Evolutionary conservation across 768 basidiomycete genomes (phyloP).

Genomic region (Rhizopogon rudus): DNA sequence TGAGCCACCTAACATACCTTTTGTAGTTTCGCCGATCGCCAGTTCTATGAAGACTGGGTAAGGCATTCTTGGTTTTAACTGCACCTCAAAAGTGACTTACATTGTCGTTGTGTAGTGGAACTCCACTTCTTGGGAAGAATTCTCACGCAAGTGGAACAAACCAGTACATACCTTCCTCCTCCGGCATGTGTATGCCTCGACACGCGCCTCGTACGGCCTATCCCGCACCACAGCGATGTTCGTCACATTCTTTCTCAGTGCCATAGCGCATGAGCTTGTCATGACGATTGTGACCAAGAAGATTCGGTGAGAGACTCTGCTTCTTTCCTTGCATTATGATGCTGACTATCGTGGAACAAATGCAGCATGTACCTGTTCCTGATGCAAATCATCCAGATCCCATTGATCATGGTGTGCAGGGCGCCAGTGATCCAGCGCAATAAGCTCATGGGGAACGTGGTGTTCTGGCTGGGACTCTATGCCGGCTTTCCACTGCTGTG

Average conservation of each 20-base stretch:
- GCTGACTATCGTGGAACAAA: neutral
- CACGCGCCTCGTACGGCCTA: conserved; percentile 71
- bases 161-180: conserved; percentile 93
- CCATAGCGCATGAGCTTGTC: conserved; percentile 88
- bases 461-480: conserved; percentile 93
- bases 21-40: conserved; percentile 87
- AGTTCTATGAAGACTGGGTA: conserved; percentile 98
- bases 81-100: neutral
- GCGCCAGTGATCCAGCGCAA: conserved; percentile 76
- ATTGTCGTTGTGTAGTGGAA: conserved; percentile 62
- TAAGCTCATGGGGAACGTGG: conserved; percentile 73
- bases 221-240: conserved; percentile 83
- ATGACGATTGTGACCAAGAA: conserved; percentile 96
- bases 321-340: neutral
- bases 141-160: conserved; percentile 97
- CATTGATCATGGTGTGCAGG: conserved; percentile 79
- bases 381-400: conserved; percentile 85
- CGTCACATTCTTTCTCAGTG: conserved; percentile 88
- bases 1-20: neutral
- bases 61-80: conserved; percentile 7
- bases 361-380: conserved; percentile 80
- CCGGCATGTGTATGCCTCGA: conserved; percentile 91
- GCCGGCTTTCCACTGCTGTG: conserved; percentile 92
- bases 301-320: conserved; percentile 51
- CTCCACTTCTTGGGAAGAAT: conserved; percentile 94